Evolutionary conservation across 228 moss, liverwort and hornwort genomes (phyloP).

Genomic region (Sphagnum magellanicum): DNA sequence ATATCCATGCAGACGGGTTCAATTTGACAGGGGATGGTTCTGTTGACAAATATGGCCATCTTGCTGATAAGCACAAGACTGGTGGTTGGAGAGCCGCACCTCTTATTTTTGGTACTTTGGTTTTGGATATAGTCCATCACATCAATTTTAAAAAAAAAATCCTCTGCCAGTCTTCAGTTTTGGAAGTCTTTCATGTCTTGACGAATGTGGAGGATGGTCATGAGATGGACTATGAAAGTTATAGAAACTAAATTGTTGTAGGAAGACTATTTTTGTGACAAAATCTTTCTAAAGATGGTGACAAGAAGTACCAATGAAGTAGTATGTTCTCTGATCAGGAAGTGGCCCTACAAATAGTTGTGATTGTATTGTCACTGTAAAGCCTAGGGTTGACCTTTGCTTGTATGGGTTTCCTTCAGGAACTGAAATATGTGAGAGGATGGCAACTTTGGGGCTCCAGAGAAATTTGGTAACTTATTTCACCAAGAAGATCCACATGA

Average conservation of each 20-base stretch:
- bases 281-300: no score
- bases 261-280: no score
- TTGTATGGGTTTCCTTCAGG: conserved; percentile 9
- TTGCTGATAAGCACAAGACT: conserved; percentile 67
- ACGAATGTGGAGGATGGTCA: no score
- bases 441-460: conserved; percentile 58
- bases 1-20: conserved; percentile 12
- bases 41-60: conserved; percentile 51
- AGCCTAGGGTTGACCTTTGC: background rate
- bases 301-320: no score
- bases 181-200: no score
- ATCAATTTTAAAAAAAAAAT: no score
- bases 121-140: background rate
- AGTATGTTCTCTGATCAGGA: no score
- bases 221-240: no score
- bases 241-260: no score
- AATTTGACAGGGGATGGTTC: conserved; percentile 54
- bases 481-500: conserved; percentile 48
- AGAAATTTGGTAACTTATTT: conserved; percentile 58
- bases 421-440: conserved; percentile 64
- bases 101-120: conserved; percentile 51
- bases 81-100: conserved; percentile 84
- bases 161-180: no score
- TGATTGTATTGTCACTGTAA: background rate
- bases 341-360: background rate